phyloP scores from a whole-genome alignment of 2,329 filamentous ascomycete species.

The Aurifilum marmelostoma region DNA sequence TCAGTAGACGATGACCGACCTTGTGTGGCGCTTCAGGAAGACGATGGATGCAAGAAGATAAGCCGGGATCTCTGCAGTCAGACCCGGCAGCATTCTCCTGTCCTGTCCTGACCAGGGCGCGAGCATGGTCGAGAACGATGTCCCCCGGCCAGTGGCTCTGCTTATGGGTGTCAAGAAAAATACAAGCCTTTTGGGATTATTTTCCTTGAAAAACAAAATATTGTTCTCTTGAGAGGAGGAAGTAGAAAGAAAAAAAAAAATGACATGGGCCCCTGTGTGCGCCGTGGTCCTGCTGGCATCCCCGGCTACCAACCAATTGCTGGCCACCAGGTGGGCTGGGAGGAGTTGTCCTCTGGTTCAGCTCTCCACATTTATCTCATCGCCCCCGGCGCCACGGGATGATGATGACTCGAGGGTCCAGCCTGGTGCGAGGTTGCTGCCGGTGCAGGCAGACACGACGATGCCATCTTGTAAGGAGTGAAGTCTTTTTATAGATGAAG shows the following conservation, averaged over 20 bases:
- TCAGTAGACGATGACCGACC: too few species aligned
- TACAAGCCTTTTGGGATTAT: too few species aligned
- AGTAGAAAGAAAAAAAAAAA: too few species aligned
- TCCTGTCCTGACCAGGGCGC: not conserved
- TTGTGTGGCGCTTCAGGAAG: too few species aligned
- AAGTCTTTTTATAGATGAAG: not conserved
- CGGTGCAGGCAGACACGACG: not conserved
- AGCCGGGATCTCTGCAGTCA: not conserved
- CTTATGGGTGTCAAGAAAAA: too few species aligned
- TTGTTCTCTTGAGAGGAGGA: too few species aligned
- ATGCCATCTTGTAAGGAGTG: too few species aligned
- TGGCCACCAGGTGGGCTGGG: constrained; percentile 1
- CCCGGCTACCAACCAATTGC: constrained; percentile 3
- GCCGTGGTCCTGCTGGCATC: not conserved
- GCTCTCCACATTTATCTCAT: constrained; percentile 5
- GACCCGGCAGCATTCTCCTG: not conserved
- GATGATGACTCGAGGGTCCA: too few species aligned
- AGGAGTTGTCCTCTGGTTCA: not conserved
- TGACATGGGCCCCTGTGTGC: too few species aligned
- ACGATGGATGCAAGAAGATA: not conserved
- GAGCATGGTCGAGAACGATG: too few species aligned
- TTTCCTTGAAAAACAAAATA: too few species aligned
- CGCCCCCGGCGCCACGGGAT: not conserved
- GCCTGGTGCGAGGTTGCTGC: not conserved
- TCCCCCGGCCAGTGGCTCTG: too few species aligned